These are phyloP conservation scores for Porcisia deanei DNA, from an alignment of 208 protist species.

Conservation along the genomic window DNA sequence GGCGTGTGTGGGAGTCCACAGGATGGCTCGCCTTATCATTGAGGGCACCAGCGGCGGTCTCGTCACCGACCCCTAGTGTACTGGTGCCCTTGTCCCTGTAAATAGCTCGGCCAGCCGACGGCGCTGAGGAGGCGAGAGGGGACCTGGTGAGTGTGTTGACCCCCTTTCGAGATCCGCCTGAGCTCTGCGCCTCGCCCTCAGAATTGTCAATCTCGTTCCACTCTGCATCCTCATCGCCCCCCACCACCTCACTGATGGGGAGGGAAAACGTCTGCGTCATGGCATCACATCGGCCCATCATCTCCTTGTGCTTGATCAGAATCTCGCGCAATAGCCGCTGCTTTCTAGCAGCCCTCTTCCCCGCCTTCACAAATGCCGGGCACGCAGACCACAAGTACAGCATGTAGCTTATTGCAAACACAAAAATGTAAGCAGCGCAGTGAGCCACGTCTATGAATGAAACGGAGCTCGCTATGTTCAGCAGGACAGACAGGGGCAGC, in stretches of 20 bases:
- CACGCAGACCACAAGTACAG: conserved; percentile 57
- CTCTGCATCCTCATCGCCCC: not conserved
- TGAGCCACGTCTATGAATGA: conserved; percentile 53
- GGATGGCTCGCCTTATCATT: not conserved
- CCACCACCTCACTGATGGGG: conserved; percentile 4
- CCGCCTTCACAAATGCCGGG: conserved; percentile 53
- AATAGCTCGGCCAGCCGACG: not conserved
- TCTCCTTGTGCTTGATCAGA: conserved; percentile 47
- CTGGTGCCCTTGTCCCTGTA: conserved; percentile 6
- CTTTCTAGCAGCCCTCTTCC: conserved; percentile 53
- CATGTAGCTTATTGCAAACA: conserved; percentile 63
- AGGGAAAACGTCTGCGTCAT: conserved; percentile 60
- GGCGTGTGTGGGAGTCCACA: not conserved
- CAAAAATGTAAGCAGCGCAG: conserved; percentile 75
- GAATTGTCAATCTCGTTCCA: not conserved
- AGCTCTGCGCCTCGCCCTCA: not conserved
- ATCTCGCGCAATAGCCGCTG: conserved; percentile 57
- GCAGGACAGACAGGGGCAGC: conserved; percentile 71
- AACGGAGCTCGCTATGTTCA: conserved; percentile 56
- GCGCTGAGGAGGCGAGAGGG: not conserved
- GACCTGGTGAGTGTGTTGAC: not conserved
- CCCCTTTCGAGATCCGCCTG: not conserved
- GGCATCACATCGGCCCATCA: conserved; percentile 45
- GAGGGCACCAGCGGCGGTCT: not conserved
- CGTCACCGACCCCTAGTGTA: not conserved